These are phyloP conservation scores for Aureobasidium sp. DNA, from an alignment of 2,329 filamentous ascomycete species.

Conservation along the genomic window DNA sequence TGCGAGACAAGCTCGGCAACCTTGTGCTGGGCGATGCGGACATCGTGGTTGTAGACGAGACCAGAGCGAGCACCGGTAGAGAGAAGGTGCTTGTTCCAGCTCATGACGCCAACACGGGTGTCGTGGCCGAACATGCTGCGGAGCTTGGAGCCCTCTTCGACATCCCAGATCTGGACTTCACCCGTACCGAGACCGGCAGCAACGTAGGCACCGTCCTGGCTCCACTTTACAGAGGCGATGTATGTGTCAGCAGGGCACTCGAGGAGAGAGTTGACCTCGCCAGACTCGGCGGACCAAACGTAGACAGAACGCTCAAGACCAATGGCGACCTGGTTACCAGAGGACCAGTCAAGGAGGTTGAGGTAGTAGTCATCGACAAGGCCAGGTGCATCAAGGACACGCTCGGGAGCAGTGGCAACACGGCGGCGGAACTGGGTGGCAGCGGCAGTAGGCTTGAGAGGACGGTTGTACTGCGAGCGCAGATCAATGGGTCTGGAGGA, in stretches of 20 bases:
- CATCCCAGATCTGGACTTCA: conserved; percentile 99
- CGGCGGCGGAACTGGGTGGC: conserved; percentile 85
- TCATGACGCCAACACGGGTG: conserved; percentile 93
- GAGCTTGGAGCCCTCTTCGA: conserved; percentile 88
- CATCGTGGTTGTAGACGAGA: conserved; percentile 96
- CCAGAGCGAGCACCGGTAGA: conserved; percentile 92
- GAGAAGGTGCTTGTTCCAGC: conserved; percentile 97
- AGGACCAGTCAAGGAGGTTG: conserved; percentile 97
- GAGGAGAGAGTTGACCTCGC: conserved; percentile 78
- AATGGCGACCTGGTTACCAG: conserved; percentile 94
- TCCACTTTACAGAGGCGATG: conserved; percentile 98
- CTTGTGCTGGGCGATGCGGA: conserved; percentile 96
- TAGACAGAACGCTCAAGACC: conserved; percentile 96
- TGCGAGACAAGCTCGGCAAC: conserved; percentile 93
- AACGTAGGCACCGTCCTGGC: conserved; percentile 91
- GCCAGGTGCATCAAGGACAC: conserved; percentile 90
- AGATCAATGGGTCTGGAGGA: conserved; percentile 98
- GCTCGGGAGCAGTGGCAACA: conserved; percentile 89
- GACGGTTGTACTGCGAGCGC: conserved; percentile 94
- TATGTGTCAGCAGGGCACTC: conserved; percentile 89
- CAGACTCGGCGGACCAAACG: conserved; percentile 95
- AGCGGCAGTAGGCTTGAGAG: conserved; percentile 68
- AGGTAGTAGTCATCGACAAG: conserved; percentile 98
- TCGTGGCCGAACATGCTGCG: conserved; percentile 98
- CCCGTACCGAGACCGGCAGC: conserved; percentile 90